Evolutionary conservation across 305 asterid genomes (phyloP).

Genomic region (Ruellia speciosa): DNA sequence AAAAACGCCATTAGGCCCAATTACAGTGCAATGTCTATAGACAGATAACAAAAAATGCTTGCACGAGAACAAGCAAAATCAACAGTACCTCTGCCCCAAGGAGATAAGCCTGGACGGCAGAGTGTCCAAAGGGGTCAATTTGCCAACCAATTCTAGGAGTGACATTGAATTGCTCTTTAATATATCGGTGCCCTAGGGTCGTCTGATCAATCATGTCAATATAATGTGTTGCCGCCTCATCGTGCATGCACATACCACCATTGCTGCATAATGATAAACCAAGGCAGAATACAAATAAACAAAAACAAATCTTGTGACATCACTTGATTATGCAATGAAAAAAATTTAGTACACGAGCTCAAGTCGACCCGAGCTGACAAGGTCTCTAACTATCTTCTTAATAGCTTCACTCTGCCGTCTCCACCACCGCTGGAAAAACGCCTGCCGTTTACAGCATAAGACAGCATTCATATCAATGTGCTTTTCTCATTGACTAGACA

Average conservation of each 20-base stretch:
- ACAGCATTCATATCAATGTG: constrained; percentile 17
- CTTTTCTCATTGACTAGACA: constrained; percentile 13
- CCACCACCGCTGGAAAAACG: constrained; percentile 99
- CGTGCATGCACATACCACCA: constrained; percentile 99
- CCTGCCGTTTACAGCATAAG: constrained; percentile 32
- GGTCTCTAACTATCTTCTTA: constrained; percentile 50
- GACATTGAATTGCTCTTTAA: constrained; percentile 66
- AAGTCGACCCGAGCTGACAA: constrained; percentile 80
- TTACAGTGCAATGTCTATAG: neutral
- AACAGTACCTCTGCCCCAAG: constrained; percentile 78
- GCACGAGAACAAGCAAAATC: constrained; percentile 3
- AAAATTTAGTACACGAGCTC: constrained; percentile 61
- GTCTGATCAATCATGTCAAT: constrained; percentile 99
- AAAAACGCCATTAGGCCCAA: constrained; percentile 8
- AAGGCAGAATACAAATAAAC: constrained; percentile 9
- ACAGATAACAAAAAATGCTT: neutral
- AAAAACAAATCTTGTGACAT: neutral
- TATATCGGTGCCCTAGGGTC: constrained; percentile 71
- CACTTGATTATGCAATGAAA: constrained; percentile 4
- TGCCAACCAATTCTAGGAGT: constrained; percentile 99
- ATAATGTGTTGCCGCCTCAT: constrained; percentile 91
- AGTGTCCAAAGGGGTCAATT: constrained; percentile 96
- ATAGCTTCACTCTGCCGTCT: constrained; percentile 55
- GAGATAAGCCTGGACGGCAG: constrained; percentile 95
- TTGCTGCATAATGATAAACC: constrained; percentile 39